These are phyloP conservation scores for Tricholoma terreum DNA, from an alignment of 768 basidiomycete genomes.

Conservation along the genomic window DNA sequence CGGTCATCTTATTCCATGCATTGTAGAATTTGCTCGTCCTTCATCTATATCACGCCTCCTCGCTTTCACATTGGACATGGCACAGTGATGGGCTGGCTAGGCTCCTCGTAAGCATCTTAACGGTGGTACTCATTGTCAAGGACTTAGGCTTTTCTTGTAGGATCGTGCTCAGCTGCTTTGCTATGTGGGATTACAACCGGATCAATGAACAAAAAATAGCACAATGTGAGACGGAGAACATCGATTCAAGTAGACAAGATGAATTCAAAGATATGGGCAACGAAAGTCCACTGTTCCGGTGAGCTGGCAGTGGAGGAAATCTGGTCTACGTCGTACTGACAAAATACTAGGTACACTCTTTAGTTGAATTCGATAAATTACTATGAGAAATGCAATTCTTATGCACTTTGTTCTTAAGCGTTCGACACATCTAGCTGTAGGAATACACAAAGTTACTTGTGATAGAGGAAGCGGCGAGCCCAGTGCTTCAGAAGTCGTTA, in stretches of 20 bases:
- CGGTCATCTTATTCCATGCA: background rate
- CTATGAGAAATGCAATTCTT: too few species aligned
- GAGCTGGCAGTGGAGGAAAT: background rate
- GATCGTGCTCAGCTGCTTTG: slow-evolving; percentile 36
- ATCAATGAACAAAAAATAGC: slow-evolving; percentile 49
- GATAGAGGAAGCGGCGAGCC: too few species aligned
- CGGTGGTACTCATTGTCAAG: background rate
- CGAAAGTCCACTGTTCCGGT: slow-evolving; percentile 56
- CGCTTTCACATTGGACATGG: slow-evolving; percentile 39
- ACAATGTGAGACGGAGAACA: slow-evolving; percentile 40
- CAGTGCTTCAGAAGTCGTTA: too few species aligned
- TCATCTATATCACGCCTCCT: slow-evolving; percentile 37
- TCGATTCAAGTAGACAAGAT: slow-evolving; percentile 35
- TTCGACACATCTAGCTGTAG: too few species aligned
- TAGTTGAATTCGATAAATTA: background rate
- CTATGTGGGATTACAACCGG: slow-evolving; percentile 48
- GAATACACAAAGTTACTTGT: too few species aligned
- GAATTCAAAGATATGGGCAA: slow-evolving; percentile 51
- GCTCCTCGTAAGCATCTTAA: slow-evolving; percentile 28
- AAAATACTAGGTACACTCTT: background rate
- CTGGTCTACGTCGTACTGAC: background rate
- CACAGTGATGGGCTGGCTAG: slow-evolving; percentile 28
- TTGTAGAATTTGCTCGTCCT: slow-evolving; percentile 39
- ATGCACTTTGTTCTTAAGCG: too few species aligned
- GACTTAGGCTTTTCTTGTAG: slow-evolving; percentile 10